Conservation (phyloP, 805 yeast species). For the Candida pseudofarinosa region DNA sequence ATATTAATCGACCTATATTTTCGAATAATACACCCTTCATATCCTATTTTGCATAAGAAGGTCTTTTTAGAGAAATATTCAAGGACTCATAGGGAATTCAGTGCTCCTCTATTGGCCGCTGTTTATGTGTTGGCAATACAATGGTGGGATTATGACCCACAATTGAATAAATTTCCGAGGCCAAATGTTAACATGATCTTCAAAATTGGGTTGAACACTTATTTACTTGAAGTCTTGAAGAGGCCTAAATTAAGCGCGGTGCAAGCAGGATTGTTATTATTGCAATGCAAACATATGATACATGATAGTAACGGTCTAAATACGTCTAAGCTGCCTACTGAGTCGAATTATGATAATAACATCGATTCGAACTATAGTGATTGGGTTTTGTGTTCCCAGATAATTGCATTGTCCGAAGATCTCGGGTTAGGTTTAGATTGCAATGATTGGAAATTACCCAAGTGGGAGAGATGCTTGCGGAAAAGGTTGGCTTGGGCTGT, state of each 20-base stretch:
- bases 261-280: conserved; percentile 77
- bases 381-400: conserved; percentile 84
- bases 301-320: conserved; percentile 11
- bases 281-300: conserved; percentile 56
- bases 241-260: conserved; percentile 89
- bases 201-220: conserved; percentile 54
- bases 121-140: conserved; percentile 85
- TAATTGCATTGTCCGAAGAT: conserved; percentile 85
- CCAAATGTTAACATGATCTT: conserved; percentile 60
- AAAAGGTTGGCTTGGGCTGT: conserved; percentile 95
- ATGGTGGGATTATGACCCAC: conserved; percentile 92
- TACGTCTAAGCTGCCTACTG: conserved; percentile 4
- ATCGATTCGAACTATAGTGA: conserved; percentile 52
- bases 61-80: conserved; percentile 89
- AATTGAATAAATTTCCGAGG: conserved; percentile 66
- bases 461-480: conserved; percentile 91
- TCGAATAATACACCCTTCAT: conserved; percentile 82
- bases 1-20: conserved; percentile 76
- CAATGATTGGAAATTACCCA: conserved; percentile 84
- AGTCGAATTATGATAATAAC: conserved; percentile 16
- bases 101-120: conserved; percentile 87
- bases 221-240: conserved; percentile 72
- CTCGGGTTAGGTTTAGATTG: conserved; percentile 90
- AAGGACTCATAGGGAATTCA: conserved; percentile 85
- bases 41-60: conserved; percentile 86